Conservation (phyloP, 768 basidiomycete genomes). For the Boletus pseudopeckii region DNA sequence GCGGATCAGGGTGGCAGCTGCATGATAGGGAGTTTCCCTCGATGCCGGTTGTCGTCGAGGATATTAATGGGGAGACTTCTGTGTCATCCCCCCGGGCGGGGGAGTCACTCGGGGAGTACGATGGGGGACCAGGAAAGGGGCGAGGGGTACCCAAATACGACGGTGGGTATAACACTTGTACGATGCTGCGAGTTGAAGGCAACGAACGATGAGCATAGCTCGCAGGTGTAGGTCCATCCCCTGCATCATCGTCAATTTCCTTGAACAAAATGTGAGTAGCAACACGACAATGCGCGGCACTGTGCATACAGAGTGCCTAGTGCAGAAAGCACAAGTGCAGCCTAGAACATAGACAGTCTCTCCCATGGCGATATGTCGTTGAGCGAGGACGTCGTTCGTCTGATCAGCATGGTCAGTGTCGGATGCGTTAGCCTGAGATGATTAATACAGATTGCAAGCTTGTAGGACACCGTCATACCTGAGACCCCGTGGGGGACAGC, state of each 20-base stretch:
- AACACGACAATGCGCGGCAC: background rate
- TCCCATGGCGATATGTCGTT: background rate
- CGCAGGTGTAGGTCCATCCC: background rate
- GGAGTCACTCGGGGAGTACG: constrained; percentile 12
- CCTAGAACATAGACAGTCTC: background rate
- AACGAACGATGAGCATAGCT: background rate
- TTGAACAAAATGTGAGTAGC: constrained; percentile 12
- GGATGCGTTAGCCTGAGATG: background rate
- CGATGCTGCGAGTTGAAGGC: constrained; percentile 21
- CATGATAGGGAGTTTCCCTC: background rate
- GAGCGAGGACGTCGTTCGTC: background rate
- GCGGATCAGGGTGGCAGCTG: constrained; percentile 1
- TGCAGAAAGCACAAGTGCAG: background rate
- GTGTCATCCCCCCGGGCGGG: background rate
- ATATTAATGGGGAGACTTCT: background rate
- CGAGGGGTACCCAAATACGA: constrained; percentile 11
- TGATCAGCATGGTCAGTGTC: background rate
- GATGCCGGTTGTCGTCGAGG: background rate
- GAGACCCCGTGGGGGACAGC: background rate
- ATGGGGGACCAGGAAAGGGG: constrained; percentile 18
- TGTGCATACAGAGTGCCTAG: constrained; percentile 2
- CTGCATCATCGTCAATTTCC: background rate
- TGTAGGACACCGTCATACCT: background rate
- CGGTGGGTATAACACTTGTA: constrained; percentile 28
- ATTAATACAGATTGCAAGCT: background rate